These are phyloP conservation scores for Aspergillus quadricinctus DNA, from an alignment of 2,329 filamentous ascomycete genomes.

Conservation along the genomic window DNA sequence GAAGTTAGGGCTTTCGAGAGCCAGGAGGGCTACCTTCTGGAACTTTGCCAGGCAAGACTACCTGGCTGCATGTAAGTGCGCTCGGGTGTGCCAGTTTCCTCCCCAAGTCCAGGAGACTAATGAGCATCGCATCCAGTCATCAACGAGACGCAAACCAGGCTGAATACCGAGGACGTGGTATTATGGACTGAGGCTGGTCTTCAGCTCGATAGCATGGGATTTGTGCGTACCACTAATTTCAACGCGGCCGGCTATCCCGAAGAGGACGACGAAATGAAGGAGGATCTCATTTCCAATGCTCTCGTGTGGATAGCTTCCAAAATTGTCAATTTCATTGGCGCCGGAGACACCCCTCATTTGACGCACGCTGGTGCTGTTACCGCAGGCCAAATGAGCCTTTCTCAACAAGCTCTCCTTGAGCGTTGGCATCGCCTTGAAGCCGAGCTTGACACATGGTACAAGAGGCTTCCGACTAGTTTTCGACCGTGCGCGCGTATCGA, in stretches of 20 bases:
- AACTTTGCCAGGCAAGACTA: slow-evolving; percentile 65
- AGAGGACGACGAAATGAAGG: slow-evolving; percentile 48
- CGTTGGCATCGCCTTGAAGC: slow-evolving; percentile 50
- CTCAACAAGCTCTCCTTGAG: slow-evolving; percentile 42
- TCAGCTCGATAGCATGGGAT: slow-evolving; percentile 51
- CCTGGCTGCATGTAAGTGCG: slow-evolving; percentile 54
- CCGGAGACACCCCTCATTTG: slow-evolving; percentile 48
- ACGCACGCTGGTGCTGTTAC: slow-evolving; percentile 21
- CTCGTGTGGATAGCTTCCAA: slow-evolving; percentile 64
- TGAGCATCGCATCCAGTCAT: slow-evolving; percentile 33
- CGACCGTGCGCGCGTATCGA: slow-evolving; percentile 51
- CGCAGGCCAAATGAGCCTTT: slow-evolving; percentile 28
- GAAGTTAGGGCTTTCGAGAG: slow-evolving; percentile 47
- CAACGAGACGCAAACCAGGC: slow-evolving; percentile 56
- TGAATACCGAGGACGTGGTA: slow-evolving; percentile 58
- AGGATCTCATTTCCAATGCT: slow-evolving; percentile 61
- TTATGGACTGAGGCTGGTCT: slow-evolving; percentile 63
- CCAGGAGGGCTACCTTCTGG: slow-evolving; percentile 60
- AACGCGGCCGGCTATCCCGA: slow-evolving; percentile 28
- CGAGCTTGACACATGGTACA: slow-evolving; percentile 57
- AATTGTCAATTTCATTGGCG: slow-evolving; percentile 61
- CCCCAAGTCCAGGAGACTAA: not conserved
- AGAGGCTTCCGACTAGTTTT: slow-evolving; percentile 57
- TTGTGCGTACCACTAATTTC: slow-evolving; percentile 43
- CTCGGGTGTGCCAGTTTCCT: not conserved